Base-by-base conservation (phyloP, 768 basidiomycete species). In the Chlorophyllum brunneum region DNA sequence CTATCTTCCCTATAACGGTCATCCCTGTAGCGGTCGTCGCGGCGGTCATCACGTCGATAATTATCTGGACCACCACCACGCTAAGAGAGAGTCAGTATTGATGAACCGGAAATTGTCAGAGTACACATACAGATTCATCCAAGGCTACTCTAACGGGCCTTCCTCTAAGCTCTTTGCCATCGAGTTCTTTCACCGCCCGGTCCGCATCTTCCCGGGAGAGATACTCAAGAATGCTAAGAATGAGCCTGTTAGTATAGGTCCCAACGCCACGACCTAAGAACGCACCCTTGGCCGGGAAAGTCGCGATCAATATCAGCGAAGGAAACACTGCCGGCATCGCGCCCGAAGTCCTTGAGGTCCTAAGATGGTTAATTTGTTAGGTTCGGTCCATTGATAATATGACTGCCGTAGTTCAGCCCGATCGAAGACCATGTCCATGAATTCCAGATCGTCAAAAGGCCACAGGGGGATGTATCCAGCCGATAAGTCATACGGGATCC, bases 311-410 rank as follows among this genome's bases (percentile, higher is more conserved):
- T 87, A 64, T 98, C 95, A 36, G 95, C 93, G 62, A 89, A 98
- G 16, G 89, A 91, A 53, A 98, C 92, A 64, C 84, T 89, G 37
- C 92, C 94, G 44, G 90, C 91, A 63, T 92, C 86, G 56, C 95
- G 91, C 60, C 94, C 95, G 56, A 95, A 98, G 65, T 98, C 95
- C 71, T 98, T 98, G 67, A 98, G 75, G 67, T 98, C 95, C 95
- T 98, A 78, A 63, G 48, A 56, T 54, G 51, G 67, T 67, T 64
- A 65, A 71, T 65, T 63, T 56, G 70, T 78, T 61, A 77, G 74
- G 68, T 37, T 67, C 67, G 66, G 65, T 68, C 70, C 66, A 58
- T 65, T 66, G 18, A 26, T n/a, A 53, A 53, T 24, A 46, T 40
- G 18, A 46, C 16, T 27, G 36, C 36, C 43, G 51, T 61, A 63